Conservation (phyloP, 2,329 filamentous ascomycete genomes). For the Fusarium robinianum region DNA sequence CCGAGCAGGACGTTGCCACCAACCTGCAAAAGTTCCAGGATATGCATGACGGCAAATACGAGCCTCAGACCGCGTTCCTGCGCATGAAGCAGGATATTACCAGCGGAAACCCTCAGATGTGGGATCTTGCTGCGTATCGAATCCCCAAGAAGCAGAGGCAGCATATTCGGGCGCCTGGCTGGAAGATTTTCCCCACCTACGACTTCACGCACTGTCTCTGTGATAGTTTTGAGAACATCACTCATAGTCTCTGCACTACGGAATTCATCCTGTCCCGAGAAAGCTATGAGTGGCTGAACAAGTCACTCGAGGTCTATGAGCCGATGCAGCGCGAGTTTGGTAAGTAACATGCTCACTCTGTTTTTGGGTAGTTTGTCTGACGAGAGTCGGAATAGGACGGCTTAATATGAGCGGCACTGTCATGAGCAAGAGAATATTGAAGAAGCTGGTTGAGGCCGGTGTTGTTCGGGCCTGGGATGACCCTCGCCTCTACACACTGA, state of each 20-base stretch:
- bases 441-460: conserved; percentile 76
- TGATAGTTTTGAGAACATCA: conserved; percentile 90
- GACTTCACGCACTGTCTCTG: conserved; percentile 91
- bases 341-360: conserved; percentile 10
- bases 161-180: conserved; percentile 82
- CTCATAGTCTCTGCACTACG: conserved; percentile 89
- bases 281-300: conserved; percentile 90
- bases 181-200: conserved; percentile 95
- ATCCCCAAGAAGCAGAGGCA: conserved; percentile 71
- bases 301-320: conserved; percentile 79
- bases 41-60: conserved; percentile 92
- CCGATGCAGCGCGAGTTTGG: conserved; percentile 91
- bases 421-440: conserved; percentile 83
- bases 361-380: neutral
- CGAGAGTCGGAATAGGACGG: conserved; percentile 33
- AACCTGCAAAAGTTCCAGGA: conserved; percentile 83
- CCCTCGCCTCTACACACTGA: conserved; percentile 85
- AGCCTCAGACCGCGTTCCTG: conserved; percentile 79
- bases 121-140: conserved; percentile 91
- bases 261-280: conserved; percentile 85
- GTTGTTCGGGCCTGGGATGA: conserved; percentile 89
- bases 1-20: conserved; percentile 72
- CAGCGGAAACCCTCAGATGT: conserved; percentile 90
- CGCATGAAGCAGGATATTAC: conserved; percentile 92
- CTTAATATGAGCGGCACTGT: conserved; percentile 80